Percentiles rank a stretch among this genome's conserved stretches.
These are phyloP conservation scores for Microdochium trichocladiopsis DNA, from an alignment of 2,329 filamentous ascomycete species.

Conservation along the genomic window DNA sequence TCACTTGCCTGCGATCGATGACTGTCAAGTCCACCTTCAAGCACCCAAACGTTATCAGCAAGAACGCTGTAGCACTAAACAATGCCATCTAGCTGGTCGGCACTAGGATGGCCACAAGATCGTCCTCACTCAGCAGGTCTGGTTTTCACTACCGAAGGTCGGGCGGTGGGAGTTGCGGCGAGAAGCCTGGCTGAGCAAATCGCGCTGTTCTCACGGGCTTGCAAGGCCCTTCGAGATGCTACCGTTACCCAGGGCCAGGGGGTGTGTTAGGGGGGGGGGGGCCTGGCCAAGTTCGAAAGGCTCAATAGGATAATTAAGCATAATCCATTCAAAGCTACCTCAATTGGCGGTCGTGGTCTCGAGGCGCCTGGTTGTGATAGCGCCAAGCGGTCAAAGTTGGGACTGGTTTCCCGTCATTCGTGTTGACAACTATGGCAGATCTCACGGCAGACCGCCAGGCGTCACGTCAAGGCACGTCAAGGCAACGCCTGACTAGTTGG, in stretches of 20 bases:
- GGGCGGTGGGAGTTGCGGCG: not conserved
- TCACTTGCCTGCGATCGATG: constrained; percentile 3
- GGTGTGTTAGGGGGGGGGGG: too few species aligned
- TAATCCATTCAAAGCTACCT: not conserved
- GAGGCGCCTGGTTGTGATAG: not conserved
- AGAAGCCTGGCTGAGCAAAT: not conserved
- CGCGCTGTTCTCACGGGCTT: not conserved
- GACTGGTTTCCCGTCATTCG: not conserved
- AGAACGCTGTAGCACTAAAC: not conserved
- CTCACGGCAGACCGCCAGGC: not conserved
- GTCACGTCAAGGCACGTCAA: not conserved
- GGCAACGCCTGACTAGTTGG: not conserved
- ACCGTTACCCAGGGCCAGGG: not conserved
- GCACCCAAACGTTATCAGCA: not conserved
- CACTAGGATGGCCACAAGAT: not conserved
- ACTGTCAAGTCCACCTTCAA: constrained; percentile 1
- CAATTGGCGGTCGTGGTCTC: not conserved
- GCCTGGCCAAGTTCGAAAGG: not conserved
- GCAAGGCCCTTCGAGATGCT: not conserved
- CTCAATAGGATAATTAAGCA: not conserved
- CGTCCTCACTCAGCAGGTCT: not conserved
- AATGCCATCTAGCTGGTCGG: not conserved
- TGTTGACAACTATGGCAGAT: not conserved
- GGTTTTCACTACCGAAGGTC: not conserved
- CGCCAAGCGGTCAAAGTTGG: not conserved